Conservation (phyloP, 2,329 filamentous ascomycete species). For the Nannizziopsis barbatae region DNA sequence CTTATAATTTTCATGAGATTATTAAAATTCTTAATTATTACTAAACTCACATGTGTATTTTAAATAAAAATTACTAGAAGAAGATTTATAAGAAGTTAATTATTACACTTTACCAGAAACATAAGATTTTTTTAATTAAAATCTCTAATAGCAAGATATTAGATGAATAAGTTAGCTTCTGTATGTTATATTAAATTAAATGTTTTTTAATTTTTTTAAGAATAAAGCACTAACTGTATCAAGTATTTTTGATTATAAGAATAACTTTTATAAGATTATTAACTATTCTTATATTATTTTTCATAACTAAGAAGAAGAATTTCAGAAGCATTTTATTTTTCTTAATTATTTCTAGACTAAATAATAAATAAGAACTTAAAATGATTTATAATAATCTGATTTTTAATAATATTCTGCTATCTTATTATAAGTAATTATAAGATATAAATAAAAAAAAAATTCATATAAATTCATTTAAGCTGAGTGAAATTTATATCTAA, state of each 20-base stretch:
- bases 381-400: background rate
- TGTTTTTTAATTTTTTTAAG: conserved; percentile 15
- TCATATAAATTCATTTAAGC: too few species aligned
- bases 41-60: conserved; percentile 98
- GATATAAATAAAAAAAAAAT: too few species aligned
- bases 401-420: too few species aligned
- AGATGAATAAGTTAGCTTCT: conserved; percentile 99
- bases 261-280: conserved; percentile 99
- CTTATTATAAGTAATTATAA: too few species aligned
- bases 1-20: conserved; percentile 93
- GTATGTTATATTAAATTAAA: conserved; percentile 56
- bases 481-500: background rate
- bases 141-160: conserved; percentile 99
- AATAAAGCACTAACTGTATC: conserved; percentile 10
- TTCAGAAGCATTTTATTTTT: conserved; percentile 94
- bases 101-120: conserved; percentile 95
- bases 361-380: conserved; percentile 11
- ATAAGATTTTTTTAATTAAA: conserved; percentile 99
- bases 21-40: conserved; percentile 97
- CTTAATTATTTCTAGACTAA: conserved; percentile 99
- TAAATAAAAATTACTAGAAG: conserved; percentile 99
- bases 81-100: conserved; percentile 99
- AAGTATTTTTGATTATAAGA: conserved; percentile 98
- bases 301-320: conserved; percentile 99
- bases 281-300: conserved; percentile 99